These are phyloP conservation scores for Spathaspora sp. DNA, from an alignment of 805 yeast species.

Conservation along the genomic window DNA sequence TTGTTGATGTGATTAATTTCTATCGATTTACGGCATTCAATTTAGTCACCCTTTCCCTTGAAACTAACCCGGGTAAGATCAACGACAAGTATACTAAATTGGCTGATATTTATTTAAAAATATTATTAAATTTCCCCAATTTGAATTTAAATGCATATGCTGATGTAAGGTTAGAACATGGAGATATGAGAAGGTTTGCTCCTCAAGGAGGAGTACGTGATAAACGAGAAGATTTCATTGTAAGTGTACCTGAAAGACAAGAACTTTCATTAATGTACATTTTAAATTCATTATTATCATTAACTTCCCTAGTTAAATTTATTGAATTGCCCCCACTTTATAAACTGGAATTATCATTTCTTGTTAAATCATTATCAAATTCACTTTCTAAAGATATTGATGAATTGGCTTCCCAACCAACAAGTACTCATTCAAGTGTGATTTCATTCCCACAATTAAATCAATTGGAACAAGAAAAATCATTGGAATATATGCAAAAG, in stretches of 20 bases:
- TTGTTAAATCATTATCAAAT: conserved; percentile 17
- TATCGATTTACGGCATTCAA: conserved; percentile 27
- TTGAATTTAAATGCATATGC: conserved; percentile 8
- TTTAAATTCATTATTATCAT: conserved; percentile 19
- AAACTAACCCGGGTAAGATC: conserved; percentile 2
- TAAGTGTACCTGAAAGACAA: conserved; percentile 17
- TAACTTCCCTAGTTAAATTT: conserved; percentile 14
- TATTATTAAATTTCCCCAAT: conserved; percentile 21
- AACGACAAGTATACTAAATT: conserved; percentile 8
- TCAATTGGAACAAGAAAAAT: conserved; percentile 1
- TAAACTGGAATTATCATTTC: conserved; percentile 13
- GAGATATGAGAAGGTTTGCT: not conserved
- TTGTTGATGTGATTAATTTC: conserved; percentile 18
- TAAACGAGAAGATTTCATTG: conserved; percentile 4
- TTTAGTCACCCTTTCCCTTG: conserved; percentile 17
- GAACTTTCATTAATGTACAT: conserved; percentile 27
- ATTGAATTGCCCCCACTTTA: conserved; percentile 12
- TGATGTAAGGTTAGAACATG: not conserved
- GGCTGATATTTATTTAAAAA: conserved; percentile 23
- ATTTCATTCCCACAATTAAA: conserved; percentile 11
- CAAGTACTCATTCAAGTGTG: conserved; percentile 17
- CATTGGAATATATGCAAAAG: conserved; percentile 1
- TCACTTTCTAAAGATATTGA: conserved; percentile 21
- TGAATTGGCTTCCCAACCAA: conserved; percentile 18
- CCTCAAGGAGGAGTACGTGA: not conserved